Conservation (phyloP, 306 rosid species). For the Sicyos edulis region DNA sequence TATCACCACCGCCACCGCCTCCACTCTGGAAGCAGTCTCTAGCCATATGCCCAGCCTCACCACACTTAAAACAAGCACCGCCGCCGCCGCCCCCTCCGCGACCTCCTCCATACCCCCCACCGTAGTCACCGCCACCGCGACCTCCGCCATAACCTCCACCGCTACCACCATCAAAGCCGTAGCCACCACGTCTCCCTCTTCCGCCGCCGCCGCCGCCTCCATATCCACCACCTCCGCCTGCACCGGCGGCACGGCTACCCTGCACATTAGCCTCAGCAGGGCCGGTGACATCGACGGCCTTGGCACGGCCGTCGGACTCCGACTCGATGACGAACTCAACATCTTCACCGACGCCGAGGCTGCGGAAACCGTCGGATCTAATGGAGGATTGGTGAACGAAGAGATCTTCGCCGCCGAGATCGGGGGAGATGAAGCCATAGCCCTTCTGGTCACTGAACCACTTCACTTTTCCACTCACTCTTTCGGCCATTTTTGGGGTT, state of each 20-base stretch:
- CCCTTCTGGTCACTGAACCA: conserved; percentile 93
- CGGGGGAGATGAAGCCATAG: conserved; percentile 79
- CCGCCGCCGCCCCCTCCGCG: conserved; percentile 29
- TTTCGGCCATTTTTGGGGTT: conserved; percentile 34
- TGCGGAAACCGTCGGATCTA: conserved; percentile 64
- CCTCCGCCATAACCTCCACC: conserved; percentile 25
- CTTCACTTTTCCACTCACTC: conserved; percentile 67
- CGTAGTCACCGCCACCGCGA: conserved; percentile 27
- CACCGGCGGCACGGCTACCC: conserved; percentile 50
- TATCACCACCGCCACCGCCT: conserved; percentile 20
- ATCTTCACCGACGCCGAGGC: conserved; percentile 69
- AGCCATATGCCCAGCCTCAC: conserved; percentile 35
- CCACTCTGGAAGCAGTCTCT: conserved; percentile 40
- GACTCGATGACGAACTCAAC: conserved; percentile 66
- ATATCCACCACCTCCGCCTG: conserved; percentile 10
- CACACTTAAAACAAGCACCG: conserved; percentile 46
- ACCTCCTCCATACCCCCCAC: conserved; percentile 25
- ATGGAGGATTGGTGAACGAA: conserved; percentile 82
- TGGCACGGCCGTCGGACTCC: conserved; percentile 54
- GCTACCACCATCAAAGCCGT: conserved; percentile 23
- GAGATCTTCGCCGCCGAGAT: conserved; percentile 64
- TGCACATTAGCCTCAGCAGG: conserved; percentile 50
- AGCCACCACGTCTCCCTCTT: conserved; percentile 29
- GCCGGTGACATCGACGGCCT: conserved; percentile 82
- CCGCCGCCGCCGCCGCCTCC: conserved; percentile 24